These are phyloP conservation scores for Lachnellula hyalina DNA, from an alignment of 2,329 filamentous ascomycete genomes.

Conservation along the genomic window DNA sequence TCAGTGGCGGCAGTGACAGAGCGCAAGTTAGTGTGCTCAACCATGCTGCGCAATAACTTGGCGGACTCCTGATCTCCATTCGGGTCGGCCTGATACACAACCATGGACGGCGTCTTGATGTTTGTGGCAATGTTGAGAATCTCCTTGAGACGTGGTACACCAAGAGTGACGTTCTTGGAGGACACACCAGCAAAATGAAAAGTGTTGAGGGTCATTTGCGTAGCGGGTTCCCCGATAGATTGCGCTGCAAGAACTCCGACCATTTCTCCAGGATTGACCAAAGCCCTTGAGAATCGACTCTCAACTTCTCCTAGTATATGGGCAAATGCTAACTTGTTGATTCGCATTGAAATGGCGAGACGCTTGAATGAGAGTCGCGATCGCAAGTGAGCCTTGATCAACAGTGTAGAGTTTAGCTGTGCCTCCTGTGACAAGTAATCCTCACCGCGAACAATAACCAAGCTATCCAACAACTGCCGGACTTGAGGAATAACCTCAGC, in stretches of 20 bases:
- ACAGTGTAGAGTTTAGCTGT: constrained; percentile 77
- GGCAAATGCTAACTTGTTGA: constrained; percentile 89
- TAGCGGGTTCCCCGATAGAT: constrained; percentile 96
- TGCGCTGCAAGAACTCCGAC: constrained; percentile 95
- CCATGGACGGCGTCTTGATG: constrained; percentile 93
- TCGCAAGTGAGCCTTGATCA: constrained; percentile 89
- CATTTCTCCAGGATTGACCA: constrained; percentile 89
- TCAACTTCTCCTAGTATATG: constrained; percentile 89
- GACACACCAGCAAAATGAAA: constrained; percentile 99
- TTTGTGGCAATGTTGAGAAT: constrained; percentile 96
- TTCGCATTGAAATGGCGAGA: constrained; percentile 74
- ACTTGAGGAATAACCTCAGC: constrained; percentile 80
- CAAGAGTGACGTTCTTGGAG: constrained; percentile 98
- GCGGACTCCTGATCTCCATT: constrained; percentile 80
- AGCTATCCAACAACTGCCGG: constrained; percentile 64
- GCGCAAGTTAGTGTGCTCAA: constrained; percentile 91
- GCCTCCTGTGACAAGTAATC: constrained; percentile 82
- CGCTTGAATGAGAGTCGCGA: constrained; percentile 91
- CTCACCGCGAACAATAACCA: constrained; percentile 80
- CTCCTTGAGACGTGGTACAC: constrained; percentile 99
- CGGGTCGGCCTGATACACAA: constrained; percentile 79
- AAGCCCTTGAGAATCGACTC: constrained; percentile 84
- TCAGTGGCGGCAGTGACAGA: constrained; percentile 89
- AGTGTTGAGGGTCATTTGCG: constrained; percentile 98
- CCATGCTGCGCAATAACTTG: constrained; percentile 77